Evolutionary conservation across 129 eudicot genomes (phyloP).

Genomic region (Ambrosia trifida): DNA sequence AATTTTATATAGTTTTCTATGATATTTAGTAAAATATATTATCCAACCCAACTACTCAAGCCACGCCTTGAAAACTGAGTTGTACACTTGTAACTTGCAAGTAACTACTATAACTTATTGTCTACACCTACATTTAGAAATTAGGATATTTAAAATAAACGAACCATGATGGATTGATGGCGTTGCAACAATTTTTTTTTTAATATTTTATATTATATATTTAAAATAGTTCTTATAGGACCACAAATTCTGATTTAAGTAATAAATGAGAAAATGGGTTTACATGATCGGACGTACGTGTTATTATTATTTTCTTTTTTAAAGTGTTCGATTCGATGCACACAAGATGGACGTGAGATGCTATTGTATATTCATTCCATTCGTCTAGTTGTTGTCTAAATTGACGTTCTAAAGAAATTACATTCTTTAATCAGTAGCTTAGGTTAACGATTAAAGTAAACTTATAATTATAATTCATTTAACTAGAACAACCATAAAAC

Average conservation of each 20-base stretch:
- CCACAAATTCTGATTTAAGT: background rate
- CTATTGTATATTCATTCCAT: background rate
- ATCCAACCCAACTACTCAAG: too few species aligned
- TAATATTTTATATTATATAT: background rate
- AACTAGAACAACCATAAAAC: too few species aligned
- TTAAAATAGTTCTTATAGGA: background rate
- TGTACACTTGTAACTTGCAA: too few species aligned
- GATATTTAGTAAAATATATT: too few species aligned
- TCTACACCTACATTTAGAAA: too few species aligned
- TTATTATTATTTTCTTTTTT: background rate
- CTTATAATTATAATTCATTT: too few species aligned
- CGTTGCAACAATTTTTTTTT: background rate
- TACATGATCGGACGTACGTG: background rate
- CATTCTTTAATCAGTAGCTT: too few species aligned
- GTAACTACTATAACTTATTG: too few species aligned
- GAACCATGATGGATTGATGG: background rate
- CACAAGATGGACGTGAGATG: constrained; percentile 6
- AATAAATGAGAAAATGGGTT: background rate
- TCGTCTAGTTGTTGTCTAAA: constrained; percentile 9
- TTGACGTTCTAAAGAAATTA: too few species aligned
- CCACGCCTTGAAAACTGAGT: too few species aligned
- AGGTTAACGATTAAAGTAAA: too few species aligned
- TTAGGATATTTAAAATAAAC: background rate
- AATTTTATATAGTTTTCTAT: too few species aligned
- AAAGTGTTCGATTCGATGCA: constrained; percentile 28